Percentiles rank a stretch among this genome's conserved stretches.
phyloP scores from a whole-genome alignment of 768 basidiomycete genomes.

The Stropharia rugosoannulata region DNA sequence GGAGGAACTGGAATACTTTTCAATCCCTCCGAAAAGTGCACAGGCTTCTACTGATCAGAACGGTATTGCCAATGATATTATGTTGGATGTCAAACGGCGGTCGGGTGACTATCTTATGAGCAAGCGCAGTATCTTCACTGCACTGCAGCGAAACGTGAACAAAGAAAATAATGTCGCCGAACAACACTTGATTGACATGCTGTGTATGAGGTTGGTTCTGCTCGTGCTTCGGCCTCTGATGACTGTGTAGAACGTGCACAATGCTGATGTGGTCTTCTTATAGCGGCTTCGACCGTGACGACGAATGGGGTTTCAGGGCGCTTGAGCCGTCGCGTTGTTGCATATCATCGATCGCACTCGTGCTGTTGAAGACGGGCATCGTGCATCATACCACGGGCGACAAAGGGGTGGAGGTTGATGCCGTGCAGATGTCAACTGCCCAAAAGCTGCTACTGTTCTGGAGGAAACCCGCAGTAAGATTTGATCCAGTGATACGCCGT shows the following conservation, averaged over 20 bases:
- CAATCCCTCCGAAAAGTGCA: conserved; percentile 79
- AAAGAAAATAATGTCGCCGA: conserved; percentile 99
- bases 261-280: conserved; percentile 8
- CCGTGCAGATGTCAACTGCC: conserved; percentile 93
- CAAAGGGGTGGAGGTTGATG: conserved; percentile 79
- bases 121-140: conserved; percentile 93
- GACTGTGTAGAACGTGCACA: not conserved
- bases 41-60: conserved; percentile 67
- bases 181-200: conserved; percentile 99
- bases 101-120: conserved; percentile 89
- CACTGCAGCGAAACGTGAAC: conserved; percentile 96
- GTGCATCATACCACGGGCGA: conserved; percentile 69
- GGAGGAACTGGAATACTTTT: conserved; percentile 98
- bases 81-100: conserved; percentile 80
- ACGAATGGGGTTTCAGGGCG: conserved; percentile 97
- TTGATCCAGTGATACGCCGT: not conserved
- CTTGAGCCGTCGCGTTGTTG: conserved; percentile 95
- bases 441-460: conserved; percentile 97
- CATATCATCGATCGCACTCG: conserved; percentile 97
- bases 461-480: conserved; percentile 97
- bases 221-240: conserved; percentile 1
- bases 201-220: conserved; percentile 88
- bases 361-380: conserved; percentile 96
- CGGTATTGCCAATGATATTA: conserved; percentile 75
- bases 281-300: conserved; percentile 96